Base-by-base conservation (phyloP, 73 alveolate species). In the Paramecium tetraurelia region DNA sequence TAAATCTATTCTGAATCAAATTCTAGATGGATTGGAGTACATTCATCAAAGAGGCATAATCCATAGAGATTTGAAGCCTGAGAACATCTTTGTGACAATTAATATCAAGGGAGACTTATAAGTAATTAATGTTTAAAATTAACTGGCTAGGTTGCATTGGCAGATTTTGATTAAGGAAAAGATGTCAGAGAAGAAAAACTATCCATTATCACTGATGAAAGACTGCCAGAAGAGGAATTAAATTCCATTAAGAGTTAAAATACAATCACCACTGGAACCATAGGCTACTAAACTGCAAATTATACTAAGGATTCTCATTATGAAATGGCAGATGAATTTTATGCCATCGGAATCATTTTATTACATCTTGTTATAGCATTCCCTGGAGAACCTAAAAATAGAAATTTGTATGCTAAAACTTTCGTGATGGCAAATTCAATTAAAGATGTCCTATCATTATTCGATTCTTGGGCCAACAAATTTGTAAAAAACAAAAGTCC, bases 271-370 rank as follows among this genome's bases (percentile, higher is more conserved):
- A 76, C 89, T 12, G 89, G 89, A 18, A 76, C 89, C 7, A 41
- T 43, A 11, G 89, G 89, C 10, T 76, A 76, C 40, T 76, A 76
- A 58, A 76, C 89, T 16, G 89, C 63, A 3, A 76, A 76, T 76
- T 76, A 40, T 43, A 38, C 18, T 16, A 76, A 76, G 40, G 89
- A 76, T 76, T 76, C 71, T 7, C 89, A 76, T 43, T 76, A 76
- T 43, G 89, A 76, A 24, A 76, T 76, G 89, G 89, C 89, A 38
- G 89, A 76, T 76, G 89, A 76, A 76, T 76, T 76, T 41, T 76
- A 76, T 76, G 89, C 89, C 3, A 40, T 76, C 0, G 89, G 89
- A 41, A 76, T 76, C 5, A 41, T 76, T 38, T 40, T 76, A 76
- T 76, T 76, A 31, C 89, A 76, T 76, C 41, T 76, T n/a, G 70